Percentiles rank a stretch among this genome's conserved stretches.
Evolutionary conservation across 2,329 filamentous ascomycete species (phyloP).

Genomic region (Monascus ruber): DNA sequence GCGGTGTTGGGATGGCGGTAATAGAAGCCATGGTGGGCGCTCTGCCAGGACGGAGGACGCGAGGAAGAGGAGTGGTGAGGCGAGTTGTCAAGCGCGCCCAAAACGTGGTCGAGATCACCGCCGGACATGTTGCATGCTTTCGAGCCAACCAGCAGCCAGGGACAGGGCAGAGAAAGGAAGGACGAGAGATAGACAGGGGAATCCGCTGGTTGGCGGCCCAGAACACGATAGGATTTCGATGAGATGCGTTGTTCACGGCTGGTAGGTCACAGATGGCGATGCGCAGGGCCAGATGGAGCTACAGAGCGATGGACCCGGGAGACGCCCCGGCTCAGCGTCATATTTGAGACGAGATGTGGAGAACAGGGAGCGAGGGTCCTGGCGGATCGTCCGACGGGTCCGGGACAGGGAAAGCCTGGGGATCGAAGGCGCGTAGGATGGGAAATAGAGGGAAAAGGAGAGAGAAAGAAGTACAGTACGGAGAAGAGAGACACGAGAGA

Average conservation of each 20-base stretch:
- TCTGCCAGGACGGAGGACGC: constrained; percentile 20
- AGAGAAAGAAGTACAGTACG: too few relatives aligned
- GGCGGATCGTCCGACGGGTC: too few relatives aligned
- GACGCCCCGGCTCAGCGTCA: constrained; percentile 25
- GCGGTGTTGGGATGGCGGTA: constrained; percentile 9
- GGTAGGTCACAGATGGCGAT: constrained; percentile 19
- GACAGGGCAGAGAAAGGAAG: constrained; percentile 3
- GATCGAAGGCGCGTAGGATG: too few relatives aligned
- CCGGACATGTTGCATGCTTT: constrained; percentile 33
- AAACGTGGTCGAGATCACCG: constrained; percentile 30
- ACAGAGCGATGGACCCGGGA: constrained; percentile 27
- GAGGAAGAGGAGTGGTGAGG: constrained; percentile 10
- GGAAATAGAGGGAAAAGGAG: too few relatives aligned
- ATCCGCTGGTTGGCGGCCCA: neutral
- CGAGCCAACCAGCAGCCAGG: constrained; percentile 15
- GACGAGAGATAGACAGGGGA: neutral
- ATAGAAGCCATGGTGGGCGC: constrained; percentile 13
- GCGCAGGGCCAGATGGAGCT: constrained; percentile 14
- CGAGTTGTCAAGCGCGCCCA: constrained; percentile 21
- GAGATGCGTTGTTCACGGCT: constrained; percentile 29
- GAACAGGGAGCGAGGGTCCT: too few relatives aligned
- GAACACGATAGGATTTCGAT: constrained; percentile 2
- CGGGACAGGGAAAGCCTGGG: too few relatives aligned
- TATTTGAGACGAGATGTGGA: constrained; percentile 14
- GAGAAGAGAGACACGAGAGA: too few relatives aligned